Conservation (phyloP, 306 rosid species). For the Trifolium fragiferum region DNA sequence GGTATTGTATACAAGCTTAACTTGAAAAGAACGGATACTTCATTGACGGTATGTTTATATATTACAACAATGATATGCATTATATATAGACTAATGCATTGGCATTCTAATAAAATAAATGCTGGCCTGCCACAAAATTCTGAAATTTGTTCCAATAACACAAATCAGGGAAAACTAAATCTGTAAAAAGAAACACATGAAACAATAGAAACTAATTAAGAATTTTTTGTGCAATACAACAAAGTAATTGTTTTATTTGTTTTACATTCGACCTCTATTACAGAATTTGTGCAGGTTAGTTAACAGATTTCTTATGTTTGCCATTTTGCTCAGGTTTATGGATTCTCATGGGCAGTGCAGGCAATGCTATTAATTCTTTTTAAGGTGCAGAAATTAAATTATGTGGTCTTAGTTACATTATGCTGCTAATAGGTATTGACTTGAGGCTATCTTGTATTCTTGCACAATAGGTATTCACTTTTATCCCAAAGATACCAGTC, state of each 20-base stretch:
- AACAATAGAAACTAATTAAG: not conserved
- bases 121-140: too few relatives aligned
- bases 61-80: too few relatives aligned
- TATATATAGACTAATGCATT: too few relatives aligned
- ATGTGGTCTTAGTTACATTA: not conserved
- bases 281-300: not conserved
- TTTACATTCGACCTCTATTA: not conserved
- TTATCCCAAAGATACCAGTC: constrained; percentile 87
- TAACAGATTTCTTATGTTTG: constrained; percentile 31
- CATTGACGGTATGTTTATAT: constrained; percentile 68
- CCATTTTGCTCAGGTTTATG: constrained; percentile 66
- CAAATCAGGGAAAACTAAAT: too few relatives aligned
- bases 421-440: constrained; percentile 33
- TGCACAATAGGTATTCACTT: constrained; percentile 74
- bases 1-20: constrained; percentile 87
- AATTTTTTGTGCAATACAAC: not conserved
- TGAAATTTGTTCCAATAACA: too few relatives aligned
- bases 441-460: constrained; percentile 40
- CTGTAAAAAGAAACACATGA: too few relatives aligned
- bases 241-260: not conserved
- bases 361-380: constrained; percentile 77
- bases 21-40: constrained; percentile 62
- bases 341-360: constrained; percentile 77
- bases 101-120: too few relatives aligned
- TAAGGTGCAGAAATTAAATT: constrained; percentile 61